phyloP scores from a whole-genome alignment of 2,329 filamentous ascomycete genomes.

The Fusarium scirpi region DNA sequence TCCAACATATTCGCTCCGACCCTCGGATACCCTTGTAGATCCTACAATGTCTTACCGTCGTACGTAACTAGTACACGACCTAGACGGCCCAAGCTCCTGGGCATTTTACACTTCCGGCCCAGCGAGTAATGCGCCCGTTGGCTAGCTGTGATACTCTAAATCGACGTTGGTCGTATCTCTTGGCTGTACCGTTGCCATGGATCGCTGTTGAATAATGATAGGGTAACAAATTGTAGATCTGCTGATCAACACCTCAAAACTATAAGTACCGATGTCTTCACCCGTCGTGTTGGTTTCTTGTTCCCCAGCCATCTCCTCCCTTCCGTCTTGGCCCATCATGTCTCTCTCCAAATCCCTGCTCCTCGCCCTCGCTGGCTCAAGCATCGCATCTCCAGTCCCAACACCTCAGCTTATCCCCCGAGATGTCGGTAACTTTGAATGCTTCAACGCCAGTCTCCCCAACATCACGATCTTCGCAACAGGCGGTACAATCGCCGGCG shows the following conservation, averaged over 20 bases:
- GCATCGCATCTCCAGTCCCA: slow-evolving; percentile 29
- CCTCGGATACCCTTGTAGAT: not conserved
- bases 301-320: not conserved
- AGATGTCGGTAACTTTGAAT: slow-evolving; percentile 27
- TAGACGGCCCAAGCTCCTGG: not conserved
- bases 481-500: slow-evolving; percentile 69
- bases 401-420: slow-evolving; percentile 13
- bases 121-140: not conserved
- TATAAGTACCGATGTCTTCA: not conserved
- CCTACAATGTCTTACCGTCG: slow-evolving; percentile 4
- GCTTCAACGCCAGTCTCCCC: slow-evolving; percentile 53
- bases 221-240: slow-evolving; percentile 17
- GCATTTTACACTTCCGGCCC: not conserved
- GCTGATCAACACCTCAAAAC: slow-evolving; percentile 3
- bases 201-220: slow-evolving; percentile 32
- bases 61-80: slow-evolving; percentile 21
- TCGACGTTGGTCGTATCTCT: not conserved
- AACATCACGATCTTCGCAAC: slow-evolving; percentile 68
- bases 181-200: slow-evolving; percentile 9
- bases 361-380: slow-evolving; percentile 19
- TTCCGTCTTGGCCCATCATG: slow-evolving; percentile 16
- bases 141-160: not conserved
- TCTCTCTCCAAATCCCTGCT: slow-evolving; percentile 23
- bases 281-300: no score
- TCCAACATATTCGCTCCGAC: not conserved